These are phyloP conservation scores for Alternaria brassicae DNA, from an alignment of 2,329 filamentous ascomycete species.

Conservation along the genomic window DNA sequence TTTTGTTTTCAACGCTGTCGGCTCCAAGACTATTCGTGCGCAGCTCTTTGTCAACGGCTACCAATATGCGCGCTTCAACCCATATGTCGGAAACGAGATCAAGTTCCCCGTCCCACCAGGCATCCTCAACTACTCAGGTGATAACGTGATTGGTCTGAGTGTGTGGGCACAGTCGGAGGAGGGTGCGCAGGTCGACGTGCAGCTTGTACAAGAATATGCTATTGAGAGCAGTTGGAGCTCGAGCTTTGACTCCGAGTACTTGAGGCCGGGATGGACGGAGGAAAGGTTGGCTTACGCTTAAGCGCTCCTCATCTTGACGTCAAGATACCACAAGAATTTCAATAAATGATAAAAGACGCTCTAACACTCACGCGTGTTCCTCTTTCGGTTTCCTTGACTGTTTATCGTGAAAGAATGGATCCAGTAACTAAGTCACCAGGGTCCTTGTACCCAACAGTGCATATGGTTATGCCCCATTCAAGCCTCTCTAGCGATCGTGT, in stretches of 20 bases:
- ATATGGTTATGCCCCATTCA: too few relatives aligned
- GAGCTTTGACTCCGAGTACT: slow-evolving; percentile 56
- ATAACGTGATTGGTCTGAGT: slow-evolving; percentile 65
- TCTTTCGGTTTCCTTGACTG: too few relatives aligned
- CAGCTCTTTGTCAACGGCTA: slow-evolving; percentile 71
- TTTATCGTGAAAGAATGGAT: too few relatives aligned
- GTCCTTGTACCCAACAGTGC: too few relatives aligned
- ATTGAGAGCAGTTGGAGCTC: slow-evolving; percentile 62
- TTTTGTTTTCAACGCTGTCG: slow-evolving; percentile 59
- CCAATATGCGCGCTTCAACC: slow-evolving; percentile 67
- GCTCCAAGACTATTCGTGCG: slow-evolving; percentile 57
- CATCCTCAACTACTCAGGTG: slow-evolving; percentile 63
- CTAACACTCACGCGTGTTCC: too few relatives aligned
- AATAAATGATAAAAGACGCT: too few relatives aligned
- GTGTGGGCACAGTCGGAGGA: slow-evolving; percentile 66
- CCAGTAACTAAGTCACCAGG: too few relatives aligned
- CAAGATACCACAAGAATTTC: too few relatives aligned
- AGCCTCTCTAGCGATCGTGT: too few relatives aligned
- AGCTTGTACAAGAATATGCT: slow-evolving; percentile 63
- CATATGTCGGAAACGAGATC: slow-evolving; percentile 67
- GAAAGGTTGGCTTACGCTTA: slow-evolving; percentile 45
- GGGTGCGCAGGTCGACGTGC: slow-evolving; percentile 59
- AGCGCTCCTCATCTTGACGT: not conserved
- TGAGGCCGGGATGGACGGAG: slow-evolving; percentile 61
- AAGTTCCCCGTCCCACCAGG: slow-evolving; percentile 67